These are phyloP conservation scores for Eleusine coracana DNA, from an alignment of 176 grass and related monocot species.

Conservation along the genomic window DNA sequence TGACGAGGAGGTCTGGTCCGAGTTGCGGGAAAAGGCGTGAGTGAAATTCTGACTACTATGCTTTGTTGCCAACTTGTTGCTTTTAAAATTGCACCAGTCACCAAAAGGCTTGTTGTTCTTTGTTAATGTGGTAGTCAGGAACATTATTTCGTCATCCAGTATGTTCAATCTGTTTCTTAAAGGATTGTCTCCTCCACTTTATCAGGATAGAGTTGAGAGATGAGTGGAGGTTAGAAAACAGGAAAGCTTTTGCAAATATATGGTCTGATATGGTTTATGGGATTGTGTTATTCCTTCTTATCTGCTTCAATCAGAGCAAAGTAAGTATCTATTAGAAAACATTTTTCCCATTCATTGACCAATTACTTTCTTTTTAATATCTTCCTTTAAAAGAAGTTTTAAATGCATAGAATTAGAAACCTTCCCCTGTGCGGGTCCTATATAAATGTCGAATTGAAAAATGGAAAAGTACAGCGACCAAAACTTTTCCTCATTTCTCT, in stretches of 20 bases:
- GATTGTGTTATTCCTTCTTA: constrained; percentile 81
- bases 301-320: constrained; percentile 87
- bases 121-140: constrained; percentile 31
- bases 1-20: constrained; percentile 84
- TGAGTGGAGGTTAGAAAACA: constrained; percentile 90
- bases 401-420: neutral
- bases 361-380: neutral
- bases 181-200: constrained; percentile 37
- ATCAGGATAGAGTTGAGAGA: constrained; percentile 92
- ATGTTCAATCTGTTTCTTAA: constrained; percentile 37
- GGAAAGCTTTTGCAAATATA: constrained; percentile 91
- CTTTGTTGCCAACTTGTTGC: constrained; percentile 33
- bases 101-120: constrained; percentile 14
- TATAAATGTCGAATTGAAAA: neutral
- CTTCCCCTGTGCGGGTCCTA: neutral
- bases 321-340: constrained; percentile 52
- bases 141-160: constrained; percentile 19
- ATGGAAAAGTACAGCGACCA: neutral
- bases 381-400: constrained; percentile 1
- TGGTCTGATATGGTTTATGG: constrained; percentile 88
- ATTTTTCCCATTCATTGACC: neutral
- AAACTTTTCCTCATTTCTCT: neutral
- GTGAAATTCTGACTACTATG: constrained; percentile 37
- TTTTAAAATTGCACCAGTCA: constrained; percentile 28
- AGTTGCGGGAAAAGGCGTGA: constrained; percentile 81